Base-by-base conservation (phyloP, 2,329 filamentous ascomycete species). In the Coniochaeta sp. region DNA sequence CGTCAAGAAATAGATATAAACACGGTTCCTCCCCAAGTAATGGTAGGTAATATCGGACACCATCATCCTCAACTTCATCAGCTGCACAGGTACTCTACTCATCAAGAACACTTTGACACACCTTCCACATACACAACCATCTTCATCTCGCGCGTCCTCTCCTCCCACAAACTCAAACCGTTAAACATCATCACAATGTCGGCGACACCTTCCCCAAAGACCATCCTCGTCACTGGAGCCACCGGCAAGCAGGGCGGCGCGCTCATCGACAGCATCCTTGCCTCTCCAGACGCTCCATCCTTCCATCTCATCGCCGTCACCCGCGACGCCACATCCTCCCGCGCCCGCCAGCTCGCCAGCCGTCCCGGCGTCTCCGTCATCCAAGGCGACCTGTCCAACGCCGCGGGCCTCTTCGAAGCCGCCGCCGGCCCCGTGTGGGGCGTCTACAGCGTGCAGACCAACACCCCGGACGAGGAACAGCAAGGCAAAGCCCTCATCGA, bases 401-500 rank as follows among this genome's bases (percentile, higher is more conserved):
- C 77, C 0, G 68, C 73, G 0, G 72, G 66, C 0, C 77, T 86
- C 47, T 85, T 87, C 61, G 62, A 70, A 22, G 32, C 63, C 1
- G 64, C 63, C 10, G 60, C n/a, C 24, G n/a, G 42, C n/a, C 70
- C 73, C 0, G 73, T 83, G 40, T 82, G 79, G 79, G 82, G 82
- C 2, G 80, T 85, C 4, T 86, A 80, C 70, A 80, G 77, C 57
- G 81, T 86, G 2, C 82, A 84, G 69, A 72, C 82, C 59, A 64
- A 69, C 26, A 61, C 65, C 42, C 59, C 58, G 42, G 81, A 84
- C 66, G 77, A 82, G 62, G 62, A 69, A 17, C 52, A 64, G 2
- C 82, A 87, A 65, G 84, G 83, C 59, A 85, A 78, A 42, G 74
- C 70, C 0, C 67, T 87, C 4, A 74, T 85, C 42, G 78, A 84